Evolutionary conservation across 2,329 filamentous ascomycete species (phyloP).

Genomic region (Fusarium hainanense): DNA sequence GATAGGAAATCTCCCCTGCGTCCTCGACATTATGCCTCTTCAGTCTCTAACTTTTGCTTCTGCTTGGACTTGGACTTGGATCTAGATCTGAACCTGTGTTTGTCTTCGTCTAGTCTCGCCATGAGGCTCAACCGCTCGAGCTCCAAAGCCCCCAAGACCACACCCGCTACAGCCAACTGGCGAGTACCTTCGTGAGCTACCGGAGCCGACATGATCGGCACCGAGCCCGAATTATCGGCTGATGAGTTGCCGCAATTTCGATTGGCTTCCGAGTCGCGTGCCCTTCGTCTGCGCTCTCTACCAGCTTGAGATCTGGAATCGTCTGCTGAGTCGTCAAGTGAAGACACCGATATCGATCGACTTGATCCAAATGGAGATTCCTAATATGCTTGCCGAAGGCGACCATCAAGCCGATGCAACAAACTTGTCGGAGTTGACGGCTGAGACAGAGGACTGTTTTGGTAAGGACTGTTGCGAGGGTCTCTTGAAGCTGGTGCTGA

Average conservation of each 20-base stretch:
- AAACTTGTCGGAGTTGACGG: slow-evolving; percentile 41
- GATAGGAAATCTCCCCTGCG: slow-evolving; percentile 25
- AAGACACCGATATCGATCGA: slow-evolving; percentile 29
- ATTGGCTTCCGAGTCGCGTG: slow-evolving; percentile 45
- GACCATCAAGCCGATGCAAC: slow-evolving; percentile 39
- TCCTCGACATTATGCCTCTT: slow-evolving; percentile 5
- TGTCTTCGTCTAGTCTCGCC: slow-evolving; percentile 36
- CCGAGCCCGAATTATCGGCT: slow-evolving; percentile 29
- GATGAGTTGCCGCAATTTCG: slow-evolving; percentile 42
- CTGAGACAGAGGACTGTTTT: slow-evolving; percentile 40
- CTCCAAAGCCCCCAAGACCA: slow-evolving; percentile 47
- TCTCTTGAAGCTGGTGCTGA: slow-evolving; percentile 15
- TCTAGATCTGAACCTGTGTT: neutral
- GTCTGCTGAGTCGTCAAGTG: slow-evolving; percentile 9
- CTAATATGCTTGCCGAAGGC: slow-evolving; percentile 45
- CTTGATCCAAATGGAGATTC: slow-evolving; percentile 36
- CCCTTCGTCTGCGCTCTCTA: slow-evolving; percentile 47
- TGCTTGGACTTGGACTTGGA: slow-evolving; percentile 5
- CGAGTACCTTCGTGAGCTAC: slow-evolving; percentile 35
- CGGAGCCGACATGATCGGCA: slow-evolving; percentile 35
- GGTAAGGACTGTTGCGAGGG: slow-evolving; percentile 23
- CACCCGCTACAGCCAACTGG: slow-evolving; percentile 44
- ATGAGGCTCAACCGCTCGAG: slow-evolving; percentile 49
- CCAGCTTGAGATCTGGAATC: slow-evolving; percentile 38
- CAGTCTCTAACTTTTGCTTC: neutral